Evolutionary conservation across 345 rosid species (phyloP).

Genomic region (Turnera subulata): DNA sequence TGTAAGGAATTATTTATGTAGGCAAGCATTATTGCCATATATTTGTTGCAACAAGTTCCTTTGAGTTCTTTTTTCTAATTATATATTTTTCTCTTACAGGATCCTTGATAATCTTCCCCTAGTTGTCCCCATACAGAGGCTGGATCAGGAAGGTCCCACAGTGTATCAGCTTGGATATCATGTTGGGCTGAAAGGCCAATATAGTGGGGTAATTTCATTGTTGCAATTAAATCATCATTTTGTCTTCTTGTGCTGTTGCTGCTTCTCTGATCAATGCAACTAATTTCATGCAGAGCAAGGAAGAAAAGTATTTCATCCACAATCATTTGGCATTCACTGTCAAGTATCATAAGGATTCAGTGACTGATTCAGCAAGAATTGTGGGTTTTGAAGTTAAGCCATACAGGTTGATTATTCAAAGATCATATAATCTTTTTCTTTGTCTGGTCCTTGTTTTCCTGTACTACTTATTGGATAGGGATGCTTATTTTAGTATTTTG

Average conservation of each 20-base stretch:
- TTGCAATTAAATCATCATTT: constrained; percentile 12
- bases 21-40: background rate
- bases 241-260: constrained; percentile 1
- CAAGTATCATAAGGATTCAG: constrained; percentile 72
- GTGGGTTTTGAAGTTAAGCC: constrained; percentile 98
- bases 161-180: constrained; percentile 89
- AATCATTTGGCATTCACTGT: constrained; percentile 87
- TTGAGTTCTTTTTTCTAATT: constrained; percentile 16
- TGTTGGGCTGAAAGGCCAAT: constrained; percentile 87
- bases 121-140: constrained; percentile 70
- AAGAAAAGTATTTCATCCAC: constrained; percentile 80
- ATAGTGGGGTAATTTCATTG: constrained; percentile 61
- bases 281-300: constrained; percentile 58
- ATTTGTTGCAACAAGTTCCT: background rate
- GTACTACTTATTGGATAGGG: background rate
- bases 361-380: constrained; percentile 78
- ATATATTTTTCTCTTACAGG: constrained; percentile 45
- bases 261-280: constrained; percentile 15
- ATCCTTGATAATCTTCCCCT: constrained; percentile 96
- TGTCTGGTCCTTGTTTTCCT: constrained; percentile 1
- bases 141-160: constrained; percentile 62
- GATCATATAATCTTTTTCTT: constrained; percentile 1
- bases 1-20: constrained; percentile 39
- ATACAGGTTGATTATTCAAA: constrained; percentile 45
- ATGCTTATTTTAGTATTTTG: background rate